phyloP scores from a whole-genome alignment of 2,329 filamentous ascomycete genomes.

The Blastomyces emzantsi region DNA sequence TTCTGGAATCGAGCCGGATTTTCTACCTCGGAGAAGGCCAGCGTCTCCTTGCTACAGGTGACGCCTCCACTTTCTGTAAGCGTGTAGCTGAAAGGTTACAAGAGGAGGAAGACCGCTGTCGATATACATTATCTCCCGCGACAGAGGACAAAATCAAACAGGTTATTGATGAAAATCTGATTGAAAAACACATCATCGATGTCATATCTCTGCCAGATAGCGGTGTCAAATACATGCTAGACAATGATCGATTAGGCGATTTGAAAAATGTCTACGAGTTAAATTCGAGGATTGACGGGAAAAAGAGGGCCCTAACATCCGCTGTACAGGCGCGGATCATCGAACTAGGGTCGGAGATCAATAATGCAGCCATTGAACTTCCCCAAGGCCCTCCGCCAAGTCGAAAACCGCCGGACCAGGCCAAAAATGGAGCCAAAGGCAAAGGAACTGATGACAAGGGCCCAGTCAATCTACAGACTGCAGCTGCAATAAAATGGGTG shows the following conservation, averaged over 20 bases:
- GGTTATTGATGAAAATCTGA: conserved; percentile 74
- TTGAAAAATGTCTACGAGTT: conserved; percentile 73
- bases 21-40: conserved; percentile 75
- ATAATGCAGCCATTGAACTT: conserved; percentile 51
- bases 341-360: conserved; percentile 74
- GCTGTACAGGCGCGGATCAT: conserved; percentile 67
- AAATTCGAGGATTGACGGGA: conserved; percentile 64
- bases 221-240: conserved; percentile 80
- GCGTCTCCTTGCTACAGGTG: conserved; percentile 62
- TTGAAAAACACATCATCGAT: conserved; percentile 66
- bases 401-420: conserved; percentile 28
- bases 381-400: conserved; percentile 47
- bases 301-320: conserved; percentile 60
- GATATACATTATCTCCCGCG: conserved; percentile 65
- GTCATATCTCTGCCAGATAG: conserved; percentile 77
- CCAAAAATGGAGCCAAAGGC: conserved; percentile 44
- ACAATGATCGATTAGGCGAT: conserved; percentile 73
- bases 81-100: conserved; percentile 63
- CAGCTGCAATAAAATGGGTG: conserved; percentile 88
- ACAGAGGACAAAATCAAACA: conserved; percentile 64
- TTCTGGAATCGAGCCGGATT: conserved; percentile 57
- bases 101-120: conserved; percentile 76
- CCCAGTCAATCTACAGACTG: conserved; percentile 67
- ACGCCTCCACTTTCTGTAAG: conserved; percentile 73
- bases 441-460: conserved; percentile 40